Base-by-base conservation (phyloP, 257 asterid species). In the Eustoma russellianum region DNA sequence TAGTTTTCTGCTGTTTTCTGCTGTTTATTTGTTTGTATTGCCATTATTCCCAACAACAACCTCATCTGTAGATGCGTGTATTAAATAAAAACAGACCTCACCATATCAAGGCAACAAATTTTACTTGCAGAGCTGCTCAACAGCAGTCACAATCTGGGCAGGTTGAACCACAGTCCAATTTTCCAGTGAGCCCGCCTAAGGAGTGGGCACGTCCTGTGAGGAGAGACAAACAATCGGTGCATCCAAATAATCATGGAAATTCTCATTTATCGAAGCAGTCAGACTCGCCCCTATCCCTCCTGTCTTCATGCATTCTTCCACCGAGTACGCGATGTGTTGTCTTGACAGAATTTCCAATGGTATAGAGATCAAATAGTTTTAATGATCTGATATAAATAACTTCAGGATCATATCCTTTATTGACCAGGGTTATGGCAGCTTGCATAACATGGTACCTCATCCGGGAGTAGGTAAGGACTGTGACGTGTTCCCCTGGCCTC, bases 371-470 rank as follows among this genome's bases (percentile, higher is more conserved):
- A 50, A 77, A 77, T 12, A 80, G 83, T 53, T 77, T 77, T 78
- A 77, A 67, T 3, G 83, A 77, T 69, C 83, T 74, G 14, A 77
- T 77, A 52, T 77, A 80, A 50, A 77, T 77, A 41, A 77, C 83
- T 56, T 77, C 83, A 10, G 83, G 83, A 65, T 77, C 83, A 57
- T 67, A 77, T 3, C 83, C 83, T 60, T 65, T 77, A 68, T 71
- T 77, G 45, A 77, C 80, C 6, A 77, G 78, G 9, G 76, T 77
- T 50, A 74, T 77, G 24, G 76, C 80, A 6, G 83, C 83, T 56
- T 77, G 83, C 83, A 77, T 77, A 17, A 77, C 83, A 65, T 77
- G 83, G 77, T 77, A 77, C 64, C 83, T 70, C 83, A 77, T 77
- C 63, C 83, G 48, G 13, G 83, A 77, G 54, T 77, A 77, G 19